Base-by-base conservation (phyloP, 1,139 yeast genomes). In the Candida tunisiensis region DNA sequence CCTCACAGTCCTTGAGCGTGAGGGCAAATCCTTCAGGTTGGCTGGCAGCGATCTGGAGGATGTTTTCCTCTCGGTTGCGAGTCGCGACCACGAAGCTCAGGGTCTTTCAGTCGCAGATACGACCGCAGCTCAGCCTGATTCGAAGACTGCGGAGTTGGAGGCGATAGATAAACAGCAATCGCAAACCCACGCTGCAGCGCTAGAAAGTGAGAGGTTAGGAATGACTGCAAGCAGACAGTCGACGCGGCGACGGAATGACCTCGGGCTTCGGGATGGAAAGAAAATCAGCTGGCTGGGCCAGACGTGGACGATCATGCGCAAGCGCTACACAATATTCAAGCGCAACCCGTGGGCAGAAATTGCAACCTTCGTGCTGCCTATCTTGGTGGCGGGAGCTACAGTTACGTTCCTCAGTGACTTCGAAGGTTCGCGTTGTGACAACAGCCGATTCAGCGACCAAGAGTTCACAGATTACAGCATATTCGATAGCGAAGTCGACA, bases 31-130 rank as follows among this genome's bases (percentile, higher is more conserved):
- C 9, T 50, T 44, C 29, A 32, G 45, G 14, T 41, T 50, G 8
- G 38, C 46, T 3, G 53, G 53, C 4, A 56, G 57, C 7, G 45
- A 45, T 24, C 38, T 52, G 21, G 57, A 52, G 31, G 51, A 45
- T 26, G 57, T 50, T 11, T 53, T 52, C 33, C 31, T 52, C 25
- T 36, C 39, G 15, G 38, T 51, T 15, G 54, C 53, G 6, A 45
- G 39, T 8, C 42, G 39, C n/a, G 52, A 49, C 17, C 55, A 48
- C 29, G 28, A 14, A 13, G 11, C 22, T n/a, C 14, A 20, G 9
- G 22, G 22, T n/a, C n/a, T 10, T 8, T 20, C 11, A 28, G 8
- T 18, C 25, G n/a, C 28, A 19, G 15, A 25, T 19, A 15, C 20
- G 23, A 24, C 15, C 25, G 19, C 16, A 13, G 21, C n/a, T 10